Evolutionary conservation across 2,329 filamentous ascomycete genomes (phyloP).

Genomic region (Colletotrichum navitas): DNA sequence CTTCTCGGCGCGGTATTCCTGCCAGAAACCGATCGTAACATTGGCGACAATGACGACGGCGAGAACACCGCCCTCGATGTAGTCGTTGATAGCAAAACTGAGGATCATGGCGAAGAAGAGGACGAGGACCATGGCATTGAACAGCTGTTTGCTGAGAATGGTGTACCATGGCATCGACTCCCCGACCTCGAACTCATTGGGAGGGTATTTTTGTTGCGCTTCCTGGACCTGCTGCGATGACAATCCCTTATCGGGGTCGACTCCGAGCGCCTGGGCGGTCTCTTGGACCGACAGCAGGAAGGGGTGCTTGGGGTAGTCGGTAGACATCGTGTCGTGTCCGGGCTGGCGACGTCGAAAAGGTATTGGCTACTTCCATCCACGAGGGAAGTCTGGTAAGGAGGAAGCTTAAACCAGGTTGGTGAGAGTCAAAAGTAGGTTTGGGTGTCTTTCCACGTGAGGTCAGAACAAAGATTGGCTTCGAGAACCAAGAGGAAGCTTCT

Average conservation of each 20-base stretch:
- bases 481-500: slow-evolving; percentile 16
- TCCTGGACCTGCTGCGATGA: slow-evolving; percentile 69
- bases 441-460: slow-evolving; percentile 13
- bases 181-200: slow-evolving; percentile 78
- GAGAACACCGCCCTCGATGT: slow-evolving; percentile 76
- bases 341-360: slow-evolving; percentile 26
- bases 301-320: slow-evolving; percentile 66
- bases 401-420: background rate
- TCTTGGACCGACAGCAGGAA: slow-evolving; percentile 72
- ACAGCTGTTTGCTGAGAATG: slow-evolving; percentile 78
- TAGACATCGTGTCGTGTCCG: slow-evolving; percentile 54
- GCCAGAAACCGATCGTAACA: slow-evolving; percentile 75
- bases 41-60: slow-evolving; percentile 77
- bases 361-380: slow-evolving; percentile 31
- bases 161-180: slow-evolving; percentile 77
- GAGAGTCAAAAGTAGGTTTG: background rate
- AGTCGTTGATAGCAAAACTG: slow-evolving; percentile 75
- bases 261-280: slow-evolving; percentile 72
- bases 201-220: slow-evolving; percentile 71
- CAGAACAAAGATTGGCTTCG: slow-evolving; percentile 30
- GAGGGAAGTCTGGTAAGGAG: background rate
- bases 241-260: slow-evolving; percentile 76
- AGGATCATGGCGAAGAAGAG: slow-evolving; percentile 82
- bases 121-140: slow-evolving; percentile 84
- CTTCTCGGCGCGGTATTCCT: slow-evolving; percentile 74